These are phyloP conservation scores for Holtermannia corniformis DNA, from an alignment of 768 basidiomycete genomes.

Conservation along the genomic window DNA sequence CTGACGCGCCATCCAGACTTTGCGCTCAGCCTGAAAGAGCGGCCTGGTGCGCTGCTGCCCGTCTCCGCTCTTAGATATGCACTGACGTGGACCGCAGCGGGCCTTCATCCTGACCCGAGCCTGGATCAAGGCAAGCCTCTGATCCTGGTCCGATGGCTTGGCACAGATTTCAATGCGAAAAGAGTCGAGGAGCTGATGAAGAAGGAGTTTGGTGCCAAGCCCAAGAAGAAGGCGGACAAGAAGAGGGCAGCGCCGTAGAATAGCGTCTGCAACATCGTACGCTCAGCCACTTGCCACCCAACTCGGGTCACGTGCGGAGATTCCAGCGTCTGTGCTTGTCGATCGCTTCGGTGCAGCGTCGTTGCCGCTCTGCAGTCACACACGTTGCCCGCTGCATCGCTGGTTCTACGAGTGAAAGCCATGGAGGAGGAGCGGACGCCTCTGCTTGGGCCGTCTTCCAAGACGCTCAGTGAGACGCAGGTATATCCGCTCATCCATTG, in stretches of 20 bases:
- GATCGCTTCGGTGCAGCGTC: too few species aligned
- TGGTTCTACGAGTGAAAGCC: too few species aligned
- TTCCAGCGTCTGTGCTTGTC: too few species aligned
- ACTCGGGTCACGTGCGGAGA: too few species aligned
- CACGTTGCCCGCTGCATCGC: too few species aligned
- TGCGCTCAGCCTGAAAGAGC: conserved; percentile 17
- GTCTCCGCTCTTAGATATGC: not conserved
- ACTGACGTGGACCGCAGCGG: conserved; percentile 8
- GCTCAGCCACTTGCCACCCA: too few species aligned
- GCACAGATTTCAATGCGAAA: conserved; percentile 31
- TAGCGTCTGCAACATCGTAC: too few species aligned
- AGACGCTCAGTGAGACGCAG: conserved; percentile 43
- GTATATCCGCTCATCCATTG: conserved; percentile 77
- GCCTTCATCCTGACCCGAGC: conserved; percentile 31
- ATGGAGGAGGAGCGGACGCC: conserved; percentile 25
- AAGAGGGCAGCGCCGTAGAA: too few species aligned
- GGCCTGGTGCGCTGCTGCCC: conserved; percentile 17
- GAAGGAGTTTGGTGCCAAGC: conserved; percentile 31
- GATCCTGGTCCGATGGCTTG: conserved; percentile 34
- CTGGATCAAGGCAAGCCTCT: conserved; percentile 16
- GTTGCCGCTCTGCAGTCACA: too few species aligned
- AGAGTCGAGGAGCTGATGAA: conserved; percentile 34
- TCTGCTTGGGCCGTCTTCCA: conserved; percentile 17
- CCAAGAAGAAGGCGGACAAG: conserved; percentile 14
- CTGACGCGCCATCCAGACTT: conserved; percentile 36